phyloP scores from a whole-genome alignment of 345 rosid genomes.

The Aquilaria malaccensis region DNA sequence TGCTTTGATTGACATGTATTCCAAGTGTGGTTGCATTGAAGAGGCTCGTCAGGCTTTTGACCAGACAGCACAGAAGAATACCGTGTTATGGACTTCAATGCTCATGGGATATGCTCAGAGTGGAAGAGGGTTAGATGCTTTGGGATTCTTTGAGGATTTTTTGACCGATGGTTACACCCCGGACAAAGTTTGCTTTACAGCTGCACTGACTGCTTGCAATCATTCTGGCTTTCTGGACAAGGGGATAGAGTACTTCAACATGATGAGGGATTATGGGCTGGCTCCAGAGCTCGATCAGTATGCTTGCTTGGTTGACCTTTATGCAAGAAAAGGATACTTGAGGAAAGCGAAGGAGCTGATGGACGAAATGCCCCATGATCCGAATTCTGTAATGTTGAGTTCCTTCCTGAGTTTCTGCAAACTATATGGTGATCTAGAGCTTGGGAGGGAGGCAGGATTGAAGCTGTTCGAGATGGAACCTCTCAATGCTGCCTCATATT shows the following conservation, averaged over 20 bases:
- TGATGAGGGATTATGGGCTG: slow-evolving; percentile 17
- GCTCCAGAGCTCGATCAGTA: slow-evolving; percentile 16
- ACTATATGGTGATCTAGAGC: slow-evolving; percentile 16
- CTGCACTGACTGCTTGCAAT: slow-evolving; percentile 19
- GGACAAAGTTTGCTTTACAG: slow-evolving; percentile 17
- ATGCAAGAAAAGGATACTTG: slow-evolving; percentile 19
- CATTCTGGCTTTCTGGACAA: slow-evolving; percentile 19
- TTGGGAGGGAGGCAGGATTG: slow-evolving; percentile 18
- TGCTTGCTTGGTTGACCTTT: slow-evolving; percentile 22
- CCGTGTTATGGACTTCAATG: slow-evolving; percentile 24
- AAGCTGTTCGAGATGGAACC: slow-evolving; percentile 17
- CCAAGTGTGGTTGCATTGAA: slow-evolving; percentile 19
- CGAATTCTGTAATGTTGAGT: slow-evolving; percentile 16
- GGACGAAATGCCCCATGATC: slow-evolving; percentile 18
- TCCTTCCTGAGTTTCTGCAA: slow-evolving; percentile 21
- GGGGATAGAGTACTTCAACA: slow-evolving; percentile 14
- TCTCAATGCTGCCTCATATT: slow-evolving; percentile 8
- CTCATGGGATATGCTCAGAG: slow-evolving; percentile 19
- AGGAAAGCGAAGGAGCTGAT: slow-evolving; percentile 19
- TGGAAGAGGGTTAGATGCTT: slow-evolving; percentile 15
- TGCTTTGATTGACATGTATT: slow-evolving; percentile 22
- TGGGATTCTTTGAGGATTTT: slow-evolving; percentile 16
- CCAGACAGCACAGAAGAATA: slow-evolving; percentile 10
- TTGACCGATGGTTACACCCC: slow-evolving; percentile 9
- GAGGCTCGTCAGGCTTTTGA: slow-evolving; percentile 16